These are phyloP conservation scores for Termitomyces sp. DNA, from an alignment of 768 basidiomycete genomes.

Conservation along the genomic window DNA sequence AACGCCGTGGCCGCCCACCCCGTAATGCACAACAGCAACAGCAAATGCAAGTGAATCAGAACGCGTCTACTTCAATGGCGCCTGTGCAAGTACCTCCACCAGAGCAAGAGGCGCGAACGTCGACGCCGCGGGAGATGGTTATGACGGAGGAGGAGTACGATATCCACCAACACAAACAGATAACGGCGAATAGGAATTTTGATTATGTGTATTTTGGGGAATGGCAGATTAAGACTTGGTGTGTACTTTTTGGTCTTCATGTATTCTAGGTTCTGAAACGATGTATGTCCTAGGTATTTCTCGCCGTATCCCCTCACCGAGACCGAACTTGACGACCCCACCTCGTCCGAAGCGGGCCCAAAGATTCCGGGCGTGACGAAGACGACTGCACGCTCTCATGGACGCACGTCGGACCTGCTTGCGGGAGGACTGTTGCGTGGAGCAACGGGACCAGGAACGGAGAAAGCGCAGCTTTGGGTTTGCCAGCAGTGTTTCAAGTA, in stretches of 20 bases:
- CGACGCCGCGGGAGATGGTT: constrained; percentile 24
- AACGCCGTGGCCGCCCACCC: constrained; percentile 9
- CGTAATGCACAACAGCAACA: neutral
- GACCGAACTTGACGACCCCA: constrained; percentile 53
- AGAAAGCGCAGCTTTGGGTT: constrained; percentile 67
- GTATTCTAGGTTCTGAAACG: no score
- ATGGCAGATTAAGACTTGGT: constrained; percentile 91
- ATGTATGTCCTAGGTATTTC: constrained; percentile 74
- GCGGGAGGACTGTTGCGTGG: constrained; percentile 50
- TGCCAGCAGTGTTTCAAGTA: constrained; percentile 98
- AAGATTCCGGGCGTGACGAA: constrained; percentile 51
- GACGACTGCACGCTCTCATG: constrained; percentile 55
- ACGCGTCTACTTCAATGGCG: constrained; percentile 7
- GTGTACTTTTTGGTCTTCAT: constrained; percentile 17
- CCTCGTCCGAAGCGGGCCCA: constrained; percentile 18
- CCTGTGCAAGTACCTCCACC: constrained; percentile 8
- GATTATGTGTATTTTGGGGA: constrained; percentile 83
- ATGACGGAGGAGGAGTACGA: constrained; percentile 73
- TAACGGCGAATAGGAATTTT: constrained; percentile 75
- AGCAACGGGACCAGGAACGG: constrained; percentile 34
- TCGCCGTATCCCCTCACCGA: constrained; percentile 87
- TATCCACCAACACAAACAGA: constrained; percentile 61
- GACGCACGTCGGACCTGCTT: constrained; percentile 70
- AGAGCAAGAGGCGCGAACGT: constrained; percentile 7
- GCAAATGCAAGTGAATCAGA: neutral